Evolutionary conservation across 495 filamentous ascomycete species (phyloP), one percentile per base, ranked within the genome.

Genomic region (Aspergillus campestris): DNA sequence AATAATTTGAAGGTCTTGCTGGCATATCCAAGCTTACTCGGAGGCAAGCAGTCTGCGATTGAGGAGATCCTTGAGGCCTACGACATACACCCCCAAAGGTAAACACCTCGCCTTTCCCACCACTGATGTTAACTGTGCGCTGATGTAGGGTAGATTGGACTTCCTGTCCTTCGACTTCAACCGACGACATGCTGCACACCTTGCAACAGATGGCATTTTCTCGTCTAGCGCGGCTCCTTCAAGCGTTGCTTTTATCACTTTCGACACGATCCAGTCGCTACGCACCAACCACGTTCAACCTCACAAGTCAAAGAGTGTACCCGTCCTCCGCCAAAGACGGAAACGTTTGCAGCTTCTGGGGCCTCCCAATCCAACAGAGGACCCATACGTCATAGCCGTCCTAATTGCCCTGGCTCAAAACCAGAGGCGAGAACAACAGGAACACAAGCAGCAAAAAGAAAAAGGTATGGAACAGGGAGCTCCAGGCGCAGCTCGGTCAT

Each of bases 181-280:
- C 10, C 38, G 13, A 3, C 38, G 8, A 15, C 9, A 9, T 41
- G 38, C 13, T 28, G 38, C 38, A 28, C 8, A 31, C 8, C 38
- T 41, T 4, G 15, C 15, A 10, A 31, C 27, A 3, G 38, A 41
- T 41, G 38, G 38, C 14, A 30, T 41, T 29, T 31, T 41, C 9
- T 8, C 27, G 38, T 41, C 38, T 28, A 8, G 30, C 11, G 14
- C 7, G 10, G 14, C 38, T 31, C 38, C 14, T 8, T 41, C 38
- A 28, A 41, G 9, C 38, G 7, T 41, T 2, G 38, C 38, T 14
- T 41, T 28, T 8, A 14, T 41, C 24, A 41, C 38, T 3, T 41
- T 41, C 24, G 38, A 41, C 9, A 41, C 38, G 9, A 41, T 41
- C 9, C 8, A 31, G 38, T 41, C 38, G 38, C 38, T 41, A 11